Percentiles rank a stretch among this genome's conserved stretches.
Evolutionary conservation across 208 protist species (phyloP).

Genomic region (Wallacemonas collosoma): DNA sequence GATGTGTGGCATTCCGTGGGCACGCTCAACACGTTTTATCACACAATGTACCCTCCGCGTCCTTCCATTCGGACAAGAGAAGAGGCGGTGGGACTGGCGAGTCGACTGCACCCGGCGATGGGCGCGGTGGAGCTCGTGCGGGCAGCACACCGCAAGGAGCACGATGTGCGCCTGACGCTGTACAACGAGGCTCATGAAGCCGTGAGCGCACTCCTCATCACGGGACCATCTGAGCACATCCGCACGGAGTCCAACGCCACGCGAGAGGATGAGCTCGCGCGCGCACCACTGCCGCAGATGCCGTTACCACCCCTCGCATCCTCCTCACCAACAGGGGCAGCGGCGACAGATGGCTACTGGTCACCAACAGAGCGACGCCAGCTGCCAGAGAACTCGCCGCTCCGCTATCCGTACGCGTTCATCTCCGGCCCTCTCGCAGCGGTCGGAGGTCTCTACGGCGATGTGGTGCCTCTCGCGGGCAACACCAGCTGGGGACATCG

Average conservation of each 20-base stretch:
- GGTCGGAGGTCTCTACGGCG: conserved; percentile 47
- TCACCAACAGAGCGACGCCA: background rate
- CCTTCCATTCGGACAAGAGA: background rate
- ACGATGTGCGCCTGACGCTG: conserved; percentile 75
- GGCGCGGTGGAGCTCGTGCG: conserved; percentile 75
- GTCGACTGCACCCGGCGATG: conserved; percentile 46
- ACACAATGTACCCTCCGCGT: conserved; percentile 33
- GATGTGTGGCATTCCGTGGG: conserved; percentile 79
- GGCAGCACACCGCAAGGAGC: conserved; percentile 48
- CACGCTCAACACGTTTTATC: conserved; percentile 73
- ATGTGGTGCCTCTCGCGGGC: conserved; percentile 23
- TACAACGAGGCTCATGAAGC: conserved; percentile 50
- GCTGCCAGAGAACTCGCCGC: background rate
- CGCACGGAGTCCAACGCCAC: background rate
- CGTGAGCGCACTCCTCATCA: conserved; percentile 69
- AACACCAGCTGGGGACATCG: conserved; percentile 39
- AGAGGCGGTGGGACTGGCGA: background rate
- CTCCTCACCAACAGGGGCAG: background rate
- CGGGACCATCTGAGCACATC: conserved; percentile 31
- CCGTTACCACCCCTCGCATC: conserved; percentile 12
- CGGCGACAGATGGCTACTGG: background rate
- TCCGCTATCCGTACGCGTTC: background rate
- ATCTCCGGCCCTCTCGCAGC: conserved; percentile 7
- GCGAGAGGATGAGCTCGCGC: background rate
- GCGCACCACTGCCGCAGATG: conserved; percentile 9